phyloP scores from a whole-genome alignment of 305 asterid species.

The Fraxinus floribunda region DNA sequence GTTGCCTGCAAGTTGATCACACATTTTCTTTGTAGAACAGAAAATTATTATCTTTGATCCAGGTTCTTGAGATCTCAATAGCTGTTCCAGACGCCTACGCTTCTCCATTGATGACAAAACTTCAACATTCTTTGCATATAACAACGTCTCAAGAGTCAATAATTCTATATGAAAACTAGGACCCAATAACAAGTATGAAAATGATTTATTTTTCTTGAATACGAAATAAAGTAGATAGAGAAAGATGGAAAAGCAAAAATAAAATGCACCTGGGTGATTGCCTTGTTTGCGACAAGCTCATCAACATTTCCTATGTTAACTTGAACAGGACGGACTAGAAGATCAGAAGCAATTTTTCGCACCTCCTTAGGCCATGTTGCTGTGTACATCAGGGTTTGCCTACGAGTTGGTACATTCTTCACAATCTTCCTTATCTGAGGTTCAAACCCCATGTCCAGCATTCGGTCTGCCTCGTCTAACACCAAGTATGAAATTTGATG shows the following conservation, averaged over 20 bases:
- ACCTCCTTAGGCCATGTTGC: conserved; percentile 99
- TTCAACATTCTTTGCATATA: conserved; percentile 63
- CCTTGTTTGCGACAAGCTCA: conserved; percentile 95
- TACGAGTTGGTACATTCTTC: conserved; percentile 78
- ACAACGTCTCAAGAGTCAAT: background rate
- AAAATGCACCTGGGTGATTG: conserved; percentile 80
- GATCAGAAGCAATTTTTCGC: conserved; percentile 91
- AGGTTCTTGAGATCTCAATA: conserved; percentile 89
- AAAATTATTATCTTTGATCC: conserved; percentile 91
- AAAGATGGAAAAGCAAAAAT: background rate
- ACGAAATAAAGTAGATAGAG: conserved; percentile 3
- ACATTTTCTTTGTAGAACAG: conserved; percentile 97
- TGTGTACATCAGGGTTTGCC: conserved; percentile 97
- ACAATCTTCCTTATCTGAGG: conserved; percentile 99
- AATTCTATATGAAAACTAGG: conserved; percentile 8
- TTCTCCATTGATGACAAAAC: conserved; percentile 69
- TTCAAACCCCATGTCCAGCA: conserved; percentile 99
- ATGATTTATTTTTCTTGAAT: background rate
- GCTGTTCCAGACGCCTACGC: conserved; percentile 85
- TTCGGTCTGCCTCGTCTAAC: conserved; percentile 96
- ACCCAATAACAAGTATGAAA: conserved; percentile 6
- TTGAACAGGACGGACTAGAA: conserved; percentile 80
- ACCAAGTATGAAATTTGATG: conserved; percentile 89
- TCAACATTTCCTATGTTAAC: conserved; percentile 92
- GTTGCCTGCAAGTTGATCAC: conserved; percentile 77